phyloP scores from a whole-genome alignment of 345 rosid genomes.

The Acer yangbiense region DNA sequence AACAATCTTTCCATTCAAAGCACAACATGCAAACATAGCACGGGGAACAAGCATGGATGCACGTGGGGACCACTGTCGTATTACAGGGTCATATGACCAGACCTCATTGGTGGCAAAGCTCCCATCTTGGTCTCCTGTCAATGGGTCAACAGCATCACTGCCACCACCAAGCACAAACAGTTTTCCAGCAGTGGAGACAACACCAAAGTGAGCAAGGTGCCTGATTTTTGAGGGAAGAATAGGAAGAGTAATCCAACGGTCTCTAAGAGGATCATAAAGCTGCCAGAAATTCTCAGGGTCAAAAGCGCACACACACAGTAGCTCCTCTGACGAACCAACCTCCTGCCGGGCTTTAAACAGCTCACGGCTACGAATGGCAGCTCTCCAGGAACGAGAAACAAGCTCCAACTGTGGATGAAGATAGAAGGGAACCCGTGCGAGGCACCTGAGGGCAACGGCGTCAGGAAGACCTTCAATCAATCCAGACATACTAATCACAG shows the following conservation, averaged over 20 bases:
- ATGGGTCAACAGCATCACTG: conserved; percentile 90
- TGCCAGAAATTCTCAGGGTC: conserved; percentile 98
- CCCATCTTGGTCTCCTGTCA: conserved; percentile 94
- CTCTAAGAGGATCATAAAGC: conserved; percentile 77
- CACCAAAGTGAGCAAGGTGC: conserved; percentile 89
- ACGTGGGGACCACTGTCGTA: conserved; percentile 61
- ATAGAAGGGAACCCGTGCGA: conserved; percentile 82
- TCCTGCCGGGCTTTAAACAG: conserved; percentile 77
- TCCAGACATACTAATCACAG: conserved; percentile 68
- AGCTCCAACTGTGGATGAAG: conserved; percentile 76
- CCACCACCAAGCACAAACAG: conserved; percentile 95
- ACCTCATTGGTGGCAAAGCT: conserved; percentile 91
- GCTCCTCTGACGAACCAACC: conserved; percentile 65
- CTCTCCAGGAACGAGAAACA: conserved; percentile 95
- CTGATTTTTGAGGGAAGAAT: conserved; percentile 81
- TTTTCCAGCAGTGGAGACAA: conserved; percentile 61
- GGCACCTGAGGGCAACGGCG: conserved; percentile 87
- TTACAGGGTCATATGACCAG: conserved; percentile 88
- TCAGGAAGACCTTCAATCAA: conserved; percentile 93
- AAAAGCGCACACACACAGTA: conserved; percentile 81
- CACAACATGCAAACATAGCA: conserved; percentile 94
- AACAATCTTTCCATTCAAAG: conserved; percentile 78
- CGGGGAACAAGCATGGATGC: conserved; percentile 92
- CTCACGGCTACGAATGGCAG: conserved; percentile 71
- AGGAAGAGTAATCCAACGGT: conserved; percentile 90